phyloP scores from a whole-genome alignment of 192 early-diverging fungal genomes.

The Backusella morwellensis region DNA sequence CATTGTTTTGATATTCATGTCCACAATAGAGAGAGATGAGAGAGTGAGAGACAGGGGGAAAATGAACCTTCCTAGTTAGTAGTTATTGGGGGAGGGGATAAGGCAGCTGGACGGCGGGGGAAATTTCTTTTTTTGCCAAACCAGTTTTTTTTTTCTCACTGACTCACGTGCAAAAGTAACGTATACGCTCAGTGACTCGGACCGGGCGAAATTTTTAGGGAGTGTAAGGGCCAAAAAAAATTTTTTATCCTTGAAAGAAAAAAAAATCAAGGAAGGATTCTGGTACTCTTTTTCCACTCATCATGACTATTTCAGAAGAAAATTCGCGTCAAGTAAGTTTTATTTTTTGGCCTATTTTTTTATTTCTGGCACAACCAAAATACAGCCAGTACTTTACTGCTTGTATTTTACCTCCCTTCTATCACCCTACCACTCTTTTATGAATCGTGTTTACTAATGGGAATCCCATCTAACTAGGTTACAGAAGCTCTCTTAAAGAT shows the following conservation, averaged over 20 bases:
- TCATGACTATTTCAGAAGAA: not conserved
- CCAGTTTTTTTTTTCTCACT: not conserved
- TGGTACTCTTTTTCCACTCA: not conserved
- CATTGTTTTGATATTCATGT: not conserved
- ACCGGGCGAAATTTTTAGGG: constrained; percentile 2
- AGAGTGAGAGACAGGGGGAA: not conserved
- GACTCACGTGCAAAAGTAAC: constrained; percentile 2
- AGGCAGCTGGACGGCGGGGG: not conserved
- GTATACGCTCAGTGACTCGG: not conserved
- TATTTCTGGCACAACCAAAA: not conserved
- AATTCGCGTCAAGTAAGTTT: not conserved
- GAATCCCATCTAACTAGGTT: not conserved
- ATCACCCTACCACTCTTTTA: not conserved
- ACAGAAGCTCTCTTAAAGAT: not conserved
- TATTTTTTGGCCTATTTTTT: not conserved
- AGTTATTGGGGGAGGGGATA: not conserved
- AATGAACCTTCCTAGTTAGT: not conserved
- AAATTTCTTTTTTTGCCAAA: not conserved
- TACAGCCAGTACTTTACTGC: not conserved
- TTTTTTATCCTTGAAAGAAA: not conserved
- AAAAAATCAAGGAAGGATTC: not conserved
- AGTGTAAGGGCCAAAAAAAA: not conserved
- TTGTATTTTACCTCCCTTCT: not conserved
- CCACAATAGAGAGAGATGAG: not conserved
- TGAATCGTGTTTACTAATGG: not conserved